Conservation (phyloP, 108 stramenopile genomes). For the Epithemia pelagica region DNA sequence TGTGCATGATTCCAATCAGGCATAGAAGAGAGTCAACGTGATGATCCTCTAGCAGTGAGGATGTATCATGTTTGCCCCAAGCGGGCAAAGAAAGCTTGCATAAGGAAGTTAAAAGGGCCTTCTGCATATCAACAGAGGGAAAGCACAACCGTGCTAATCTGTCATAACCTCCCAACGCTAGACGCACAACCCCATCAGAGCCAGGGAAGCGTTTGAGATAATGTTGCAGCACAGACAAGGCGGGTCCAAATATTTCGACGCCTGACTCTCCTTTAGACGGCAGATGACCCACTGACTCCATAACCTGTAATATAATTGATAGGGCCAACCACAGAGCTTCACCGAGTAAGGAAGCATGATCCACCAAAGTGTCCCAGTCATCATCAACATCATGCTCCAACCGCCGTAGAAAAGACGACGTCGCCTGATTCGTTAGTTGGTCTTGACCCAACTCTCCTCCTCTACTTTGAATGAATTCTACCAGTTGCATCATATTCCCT, state of each 20-base stretch:
- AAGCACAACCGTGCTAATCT: constrained; percentile 6
- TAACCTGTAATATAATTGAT: constrained; percentile 24
- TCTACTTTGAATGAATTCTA: constrained; percentile 26
- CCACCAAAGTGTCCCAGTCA: background rate
- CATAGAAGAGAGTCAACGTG: constrained; percentile 54
- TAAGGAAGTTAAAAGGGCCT: constrained; percentile 64
- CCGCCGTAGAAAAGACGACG: constrained; percentile 4
- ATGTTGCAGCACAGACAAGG: constrained; percentile 71
- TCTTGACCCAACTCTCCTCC: constrained; percentile 29
- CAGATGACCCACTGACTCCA: background rate
- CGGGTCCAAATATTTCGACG: constrained; percentile 62
- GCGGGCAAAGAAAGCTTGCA: constrained; percentile 81
- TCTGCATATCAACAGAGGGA: constrained; percentile 27
- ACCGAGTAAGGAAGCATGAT: constrained; percentile 18
- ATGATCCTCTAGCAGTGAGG: constrained; percentile 49
- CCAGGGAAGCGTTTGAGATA: constrained; percentile 75
- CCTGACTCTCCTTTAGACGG: constrained; percentile 5
- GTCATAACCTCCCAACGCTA: constrained; percentile 34
- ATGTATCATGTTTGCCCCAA: constrained; percentile 70
- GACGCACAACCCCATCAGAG: constrained; percentile 46
- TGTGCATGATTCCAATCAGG: constrained; percentile 59
- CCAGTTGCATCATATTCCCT: constrained; percentile 60
- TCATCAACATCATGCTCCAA: background rate
- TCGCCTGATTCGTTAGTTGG: background rate
- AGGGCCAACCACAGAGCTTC: constrained; percentile 39